A percentile compares a stretch with the other conserved stretches of the same genome.
Conservation (phyloP, 75 land plant genomes). For the Chamaecyparis obtusa region DNA sequence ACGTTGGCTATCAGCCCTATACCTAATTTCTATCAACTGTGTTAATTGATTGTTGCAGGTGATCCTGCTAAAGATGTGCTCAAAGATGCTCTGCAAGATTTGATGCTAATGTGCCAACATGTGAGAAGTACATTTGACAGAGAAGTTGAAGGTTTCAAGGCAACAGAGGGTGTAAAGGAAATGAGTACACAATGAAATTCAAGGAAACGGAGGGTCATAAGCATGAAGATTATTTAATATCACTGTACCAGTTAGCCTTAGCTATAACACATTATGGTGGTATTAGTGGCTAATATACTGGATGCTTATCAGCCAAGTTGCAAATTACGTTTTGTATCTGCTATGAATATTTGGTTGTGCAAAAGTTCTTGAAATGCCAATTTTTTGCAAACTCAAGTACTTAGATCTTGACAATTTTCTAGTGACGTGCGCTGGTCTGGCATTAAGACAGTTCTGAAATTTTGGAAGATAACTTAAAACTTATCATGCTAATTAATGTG, state of each 20-base stretch:
- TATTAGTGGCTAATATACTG: not conserved
- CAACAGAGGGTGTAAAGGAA: conserved; percentile 13
- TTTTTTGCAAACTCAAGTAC: not conserved
- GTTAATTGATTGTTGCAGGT: conserved; percentile 40
- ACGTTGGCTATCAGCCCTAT: not conserved
- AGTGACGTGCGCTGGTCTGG: not conserved
- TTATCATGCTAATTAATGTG: conserved; percentile 3
- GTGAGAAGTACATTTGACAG: conserved; percentile 62
- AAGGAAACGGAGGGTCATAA: conserved; percentile 5
- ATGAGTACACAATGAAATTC: not conserved
- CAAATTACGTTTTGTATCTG: not conserved
- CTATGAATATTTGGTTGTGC: not conserved
- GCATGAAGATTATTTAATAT: not conserved
- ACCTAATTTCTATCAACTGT: not conserved
- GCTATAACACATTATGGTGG: not conserved
- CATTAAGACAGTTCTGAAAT: not conserved
- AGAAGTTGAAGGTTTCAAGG: conserved; percentile 43
- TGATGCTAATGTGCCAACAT: conserved; percentile 67
- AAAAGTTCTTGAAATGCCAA: not conserved
- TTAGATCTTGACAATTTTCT: not conserved
- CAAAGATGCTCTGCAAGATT: conserved; percentile 73
- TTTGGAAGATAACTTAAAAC: not conserved
- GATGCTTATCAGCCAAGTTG: not conserved
- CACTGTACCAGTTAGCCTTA: not conserved
- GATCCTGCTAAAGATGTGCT: conserved; percentile 78